Conservation (phyloP, 768 basidiomycete species). For the Suillus placidus region DNA sequence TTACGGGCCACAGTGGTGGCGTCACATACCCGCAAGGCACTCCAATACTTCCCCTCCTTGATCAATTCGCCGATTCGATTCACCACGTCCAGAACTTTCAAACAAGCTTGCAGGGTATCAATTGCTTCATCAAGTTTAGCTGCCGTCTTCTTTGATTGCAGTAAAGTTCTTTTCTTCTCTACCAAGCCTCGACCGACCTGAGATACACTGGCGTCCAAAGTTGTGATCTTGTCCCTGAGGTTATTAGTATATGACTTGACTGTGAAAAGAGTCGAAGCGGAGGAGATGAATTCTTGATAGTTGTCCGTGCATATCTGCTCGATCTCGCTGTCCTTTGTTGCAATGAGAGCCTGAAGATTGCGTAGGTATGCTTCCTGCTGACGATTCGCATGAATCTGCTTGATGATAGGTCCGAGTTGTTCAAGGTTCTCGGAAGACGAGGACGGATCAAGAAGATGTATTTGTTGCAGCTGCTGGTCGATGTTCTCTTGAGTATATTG, state of each 20-base stretch:
- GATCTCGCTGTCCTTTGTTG: constrained; percentile 95
- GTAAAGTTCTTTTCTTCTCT: constrained; percentile 88
- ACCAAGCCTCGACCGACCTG: constrained; percentile 86
- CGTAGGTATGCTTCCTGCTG: constrained; percentile 90
- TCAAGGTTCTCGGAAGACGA: constrained; percentile 94
- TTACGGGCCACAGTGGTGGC: constrained; percentile 93
- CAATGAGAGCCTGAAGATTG: constrained; percentile 83
- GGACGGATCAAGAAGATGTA: constrained; percentile 84
- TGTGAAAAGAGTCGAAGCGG: constrained; percentile 93
- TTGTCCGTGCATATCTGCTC: constrained; percentile 95
- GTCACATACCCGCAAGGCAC: constrained; percentile 84
- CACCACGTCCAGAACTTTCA: constrained; percentile 91
- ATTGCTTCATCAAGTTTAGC: constrained; percentile 96
- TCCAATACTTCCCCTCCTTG: constrained; percentile 93
- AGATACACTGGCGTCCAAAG: constrained; percentile 84
- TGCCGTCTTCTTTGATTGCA: constrained; percentile 91
- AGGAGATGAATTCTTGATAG: constrained; percentile 97
- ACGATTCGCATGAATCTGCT: constrained; percentile 85
- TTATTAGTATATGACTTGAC: constrained; percentile 96
- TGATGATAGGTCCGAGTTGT: constrained; percentile 93
- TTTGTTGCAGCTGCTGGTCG: constrained; percentile 89
- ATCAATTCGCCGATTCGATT: constrained; percentile 94
- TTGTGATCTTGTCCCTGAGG: constrained; percentile 88
- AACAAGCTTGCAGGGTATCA: constrained; percentile 90
- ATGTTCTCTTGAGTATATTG: constrained; percentile 82